phyloP scores from a whole-genome alignment of 768 basidiomycete genomes.

The Nevesoporus exiguus region DNA sequence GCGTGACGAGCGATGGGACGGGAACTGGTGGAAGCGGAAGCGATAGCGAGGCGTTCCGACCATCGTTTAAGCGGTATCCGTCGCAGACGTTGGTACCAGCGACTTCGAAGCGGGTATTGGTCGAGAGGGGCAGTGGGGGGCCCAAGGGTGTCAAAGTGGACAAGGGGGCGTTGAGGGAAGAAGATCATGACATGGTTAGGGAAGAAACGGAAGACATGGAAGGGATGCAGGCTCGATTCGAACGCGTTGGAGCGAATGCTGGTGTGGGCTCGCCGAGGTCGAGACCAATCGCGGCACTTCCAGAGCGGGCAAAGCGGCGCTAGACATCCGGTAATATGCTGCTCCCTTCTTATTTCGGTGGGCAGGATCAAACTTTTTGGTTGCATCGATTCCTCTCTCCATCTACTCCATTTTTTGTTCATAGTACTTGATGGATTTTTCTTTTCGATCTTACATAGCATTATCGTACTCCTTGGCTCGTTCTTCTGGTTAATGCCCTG shows the following conservation, averaged over 20 bases:
- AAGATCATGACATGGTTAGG: not conserved
- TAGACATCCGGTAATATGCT: slow-evolving; percentile 1
- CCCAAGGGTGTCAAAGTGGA: slow-evolving; percentile 14
- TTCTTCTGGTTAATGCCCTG: too few species aligned
- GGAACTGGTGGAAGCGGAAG: slow-evolving; percentile 32
- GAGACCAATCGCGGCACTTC: slow-evolving; percentile 29
- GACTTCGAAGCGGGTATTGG: slow-evolving; percentile 50
- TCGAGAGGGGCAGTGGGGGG: slow-evolving; percentile 29
- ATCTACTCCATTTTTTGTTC: too few species aligned
- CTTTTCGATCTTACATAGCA: not conserved
- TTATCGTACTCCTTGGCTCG: not conserved
- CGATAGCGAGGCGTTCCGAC: slow-evolving; percentile 39
- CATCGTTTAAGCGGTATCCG: slow-evolving; percentile 70
- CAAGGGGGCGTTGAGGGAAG: not conserved
- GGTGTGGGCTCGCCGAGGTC: slow-evolving; percentile 23
- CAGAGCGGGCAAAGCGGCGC: slow-evolving; percentile 27
- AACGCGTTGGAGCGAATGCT: slow-evolving; percentile 5
- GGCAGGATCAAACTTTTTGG: not conserved
- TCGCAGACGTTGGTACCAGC: slow-evolving; percentile 69
- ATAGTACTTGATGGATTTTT: not conserved
- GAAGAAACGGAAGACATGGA: not conserved
- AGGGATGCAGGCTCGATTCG: not conserved
- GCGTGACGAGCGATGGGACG: slow-evolving; percentile 31
- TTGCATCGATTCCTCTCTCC: not conserved
- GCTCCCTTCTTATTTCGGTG: not conserved